Percentiles rank a stretch among this genome's conserved stretches.
These are phyloP conservation scores for Colletotrichum somersetense DNA, from an alignment of 2,329 filamentous ascomycete species.

Conservation along the genomic window DNA sequence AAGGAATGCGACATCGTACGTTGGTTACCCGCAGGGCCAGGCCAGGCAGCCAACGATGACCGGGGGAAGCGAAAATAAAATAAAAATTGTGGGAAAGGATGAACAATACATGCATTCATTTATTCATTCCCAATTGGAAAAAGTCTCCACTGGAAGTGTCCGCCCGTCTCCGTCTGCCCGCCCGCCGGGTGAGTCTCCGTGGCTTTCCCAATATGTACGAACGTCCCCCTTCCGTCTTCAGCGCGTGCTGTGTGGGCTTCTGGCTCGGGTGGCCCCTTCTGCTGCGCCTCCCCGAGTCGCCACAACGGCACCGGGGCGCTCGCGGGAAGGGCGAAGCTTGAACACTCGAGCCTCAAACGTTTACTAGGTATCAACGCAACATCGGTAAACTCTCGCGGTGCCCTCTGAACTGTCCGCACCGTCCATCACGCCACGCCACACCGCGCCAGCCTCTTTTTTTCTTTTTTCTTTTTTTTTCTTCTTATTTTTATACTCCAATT, in stretches of 20 bases:
- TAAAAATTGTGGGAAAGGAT: conserved; percentile 1
- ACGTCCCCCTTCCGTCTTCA: conserved; percentile 5
- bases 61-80: background rate
- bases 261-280: conserved; percentile 1
- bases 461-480: background rate
- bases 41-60: background rate
- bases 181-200: conserved; percentile 13
- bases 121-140: background rate
- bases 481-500: background rate
- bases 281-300: conserved; percentile 21
- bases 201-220: background rate
- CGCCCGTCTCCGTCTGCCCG: background rate
- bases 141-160: background rate
- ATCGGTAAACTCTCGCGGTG: background rate
- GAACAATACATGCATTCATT: background rate
- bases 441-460: too few relatives aligned
- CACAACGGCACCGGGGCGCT: conserved; percentile 19
- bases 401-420: background rate
- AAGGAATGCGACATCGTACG: too few relatives aligned
- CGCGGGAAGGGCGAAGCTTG: conserved; percentile 15
- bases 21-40: too few relatives aligned
- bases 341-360: conserved; percentile 6
- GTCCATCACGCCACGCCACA: background rate
- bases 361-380: background rate
- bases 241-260: background rate